Evolutionary conservation across 257 asterid genomes (phyloP).

Genomic region (Solanum clarkiae): DNA sequence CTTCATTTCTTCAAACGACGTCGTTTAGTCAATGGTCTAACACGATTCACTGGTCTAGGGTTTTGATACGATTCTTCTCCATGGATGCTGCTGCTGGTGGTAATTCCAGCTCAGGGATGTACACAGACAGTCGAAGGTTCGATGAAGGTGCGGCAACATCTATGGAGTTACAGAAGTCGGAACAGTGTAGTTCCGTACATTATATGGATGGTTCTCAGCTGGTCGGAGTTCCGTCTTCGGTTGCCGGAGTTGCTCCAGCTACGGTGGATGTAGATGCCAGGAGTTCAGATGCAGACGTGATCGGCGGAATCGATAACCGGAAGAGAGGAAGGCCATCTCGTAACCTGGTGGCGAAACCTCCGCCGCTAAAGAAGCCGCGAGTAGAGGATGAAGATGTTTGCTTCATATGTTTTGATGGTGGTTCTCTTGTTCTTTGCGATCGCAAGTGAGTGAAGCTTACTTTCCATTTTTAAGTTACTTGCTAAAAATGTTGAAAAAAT

Average conservation of each 20-base stretch:
- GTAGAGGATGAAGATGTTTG: conserved; percentile 84
- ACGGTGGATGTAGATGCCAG: not conserved
- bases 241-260: conserved; percentile 9
- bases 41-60: conserved; percentile 5
- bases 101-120: conserved; percentile 5
- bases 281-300: not conserved
- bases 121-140: conserved; percentile 32
- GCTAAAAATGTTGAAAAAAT: not conserved
- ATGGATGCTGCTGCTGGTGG: conserved; percentile 14
- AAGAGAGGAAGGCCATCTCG: conserved; percentile 63
- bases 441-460: conserved; percentile 53
- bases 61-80: not conserved
- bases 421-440: conserved; percentile 85
- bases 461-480: not conserved
- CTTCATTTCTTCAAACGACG: not conserved
- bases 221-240: conserved; percentile 8
- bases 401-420: conserved; percentile 96
- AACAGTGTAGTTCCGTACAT: conserved; percentile 10
- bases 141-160: conserved; percentile 15
- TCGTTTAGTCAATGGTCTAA: conserved; percentile 11
- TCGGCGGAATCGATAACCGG: conserved; percentile 31
- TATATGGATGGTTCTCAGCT: conserved; percentile 11
- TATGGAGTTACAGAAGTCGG: conserved; percentile 7
- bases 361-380: conserved; percentile 19
- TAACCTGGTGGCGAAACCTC: conserved; percentile 38